phyloP scores from a whole-genome alignment of 225 moss, liverwort and hornwort genomes.

The Antitrichia curtipendula region DNA sequence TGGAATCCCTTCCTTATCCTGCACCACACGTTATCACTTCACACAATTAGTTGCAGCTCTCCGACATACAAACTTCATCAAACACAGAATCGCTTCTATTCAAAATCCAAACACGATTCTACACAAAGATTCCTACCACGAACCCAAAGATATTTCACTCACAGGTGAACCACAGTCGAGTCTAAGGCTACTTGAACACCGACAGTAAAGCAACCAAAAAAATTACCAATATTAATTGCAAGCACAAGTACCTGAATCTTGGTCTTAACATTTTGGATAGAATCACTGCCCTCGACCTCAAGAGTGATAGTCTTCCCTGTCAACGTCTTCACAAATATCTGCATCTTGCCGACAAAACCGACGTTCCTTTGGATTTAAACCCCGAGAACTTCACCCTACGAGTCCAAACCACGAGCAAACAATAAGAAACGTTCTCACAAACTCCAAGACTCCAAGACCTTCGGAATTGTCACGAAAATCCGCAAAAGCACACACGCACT shows the following conservation, averaged over 20 bases:
- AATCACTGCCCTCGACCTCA: conserved; percentile 63
- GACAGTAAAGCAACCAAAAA: neutral
- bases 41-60: neutral
- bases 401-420: neutral
- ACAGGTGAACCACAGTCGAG: neutral
- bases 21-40: neutral
- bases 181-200: neutral
- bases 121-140: neutral
- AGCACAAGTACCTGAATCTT: conserved; percentile 45
- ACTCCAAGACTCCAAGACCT: neutral
- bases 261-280: conserved; percentile 64
- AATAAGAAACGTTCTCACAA: neutral
- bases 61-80: neutral
- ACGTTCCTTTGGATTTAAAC: neutral
- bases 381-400: neutral
- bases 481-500: neutral
- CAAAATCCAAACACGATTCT: neutral
- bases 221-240: neutral
- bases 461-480: neutral
- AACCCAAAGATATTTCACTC: neutral
- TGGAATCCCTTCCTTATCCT: conserved; percentile 70
- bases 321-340: conserved; percentile 76
- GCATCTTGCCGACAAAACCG: conserved; percentile 31
- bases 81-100: neutral
- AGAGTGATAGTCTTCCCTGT: conserved; percentile 72